Base-by-base conservation (phyloP, 495 filamentous ascomycete genomes). In the Hypoxylon cercidicola region DNA sequence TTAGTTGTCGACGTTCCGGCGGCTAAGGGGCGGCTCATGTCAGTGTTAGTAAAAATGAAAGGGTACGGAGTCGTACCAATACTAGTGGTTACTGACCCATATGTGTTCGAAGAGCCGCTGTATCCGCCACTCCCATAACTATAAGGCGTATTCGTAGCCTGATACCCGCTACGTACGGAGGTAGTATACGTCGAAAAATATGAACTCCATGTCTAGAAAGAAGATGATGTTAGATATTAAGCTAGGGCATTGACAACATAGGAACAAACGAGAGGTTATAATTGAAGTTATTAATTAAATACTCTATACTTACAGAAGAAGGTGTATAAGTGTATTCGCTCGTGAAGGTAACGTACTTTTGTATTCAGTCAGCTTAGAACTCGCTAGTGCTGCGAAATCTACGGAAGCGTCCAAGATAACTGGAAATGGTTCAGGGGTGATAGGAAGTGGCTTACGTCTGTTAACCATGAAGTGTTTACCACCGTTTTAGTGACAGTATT, bases 11-110 rank as follows among this genome's bases (percentile, higher is more conserved):
- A 39, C 20, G 52, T 62, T 0, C 32, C 15, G 53, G 64, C 15
- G 59, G 44, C 64, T 68, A 54, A 68, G 54, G 58, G 40, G 54
- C n/a, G 64, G 59, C 64, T 68, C 64, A 62, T 62, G 64, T 68
- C 64, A 68, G 64, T 68, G 64, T 68, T 68, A 68, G 64, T 68
- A 68, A 68, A 46, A 62, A 54, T 62, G 54, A 44, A 59, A 68
- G 64, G 59, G 64, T 68, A 68, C 64, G 54, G 64, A 62, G 64
- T 59, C 64, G 64, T 68, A 68, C 64, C 64, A 68, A 16, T 59
- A 62, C 21, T 55, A 68, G 64, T 68, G 64, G 19, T 55, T 59
- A 68, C 64, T 68, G 64, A 68, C 64, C 64, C 64, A 40, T 62
- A 51, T 59, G 43, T 53, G 30, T 67, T 62, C 51, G 44, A 55